Evolutionary conservation across 148 eudicot species (phyloP), one percentile per base, ranked within the genome.

Genomic region (Heliosperma pusillum): DNA sequence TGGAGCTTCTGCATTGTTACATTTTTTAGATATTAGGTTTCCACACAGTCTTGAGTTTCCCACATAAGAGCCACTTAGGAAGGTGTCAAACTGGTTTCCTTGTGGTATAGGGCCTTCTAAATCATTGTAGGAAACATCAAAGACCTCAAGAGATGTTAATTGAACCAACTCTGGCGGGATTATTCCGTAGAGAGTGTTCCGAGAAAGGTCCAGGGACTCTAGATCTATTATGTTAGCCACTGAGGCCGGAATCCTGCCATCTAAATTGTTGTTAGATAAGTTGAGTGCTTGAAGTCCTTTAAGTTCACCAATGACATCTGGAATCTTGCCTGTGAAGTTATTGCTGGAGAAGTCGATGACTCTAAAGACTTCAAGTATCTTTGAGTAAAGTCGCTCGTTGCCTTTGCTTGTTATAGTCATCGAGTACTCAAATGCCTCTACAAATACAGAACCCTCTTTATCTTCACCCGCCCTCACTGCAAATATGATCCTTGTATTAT

Each of bases 341-440:
- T 87, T 87, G 60, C 78, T 69, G 11, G 89, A 85, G 25, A 84
- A 71, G 80, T 84, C 87, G 7, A 85, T 27, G 0, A 61, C 79
- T 24, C 40, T 66, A n/a, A 83, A 77, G 5, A 74, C 42, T 1
- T 1, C 44, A 19, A 47, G 29, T 11, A 77, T 74, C 69, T 42
- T 61, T 19, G 64, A 3, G 57, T 61, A 80, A 4, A 0, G 0
- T 24, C 25, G 77, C 17, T 73, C 70, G 2, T 24, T 33, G 3
- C 87, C 89, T 80, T 87, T 84, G 56, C 40, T 65, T 15, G 78
- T 33, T 30, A 86, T 42, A 10, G 80, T 84, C 4, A 84, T 62
- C 5, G 76, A 26, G 59, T 80, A 76, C 10, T 9, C 19, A 25
- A 36, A 58, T n/a, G 21, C 47, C 22, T 17, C 53, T 0, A n/a